Conservation (phyloP, 2,329 filamentous ascomycete genomes). For the Paraphoma chrysanthemicola region DNA sequence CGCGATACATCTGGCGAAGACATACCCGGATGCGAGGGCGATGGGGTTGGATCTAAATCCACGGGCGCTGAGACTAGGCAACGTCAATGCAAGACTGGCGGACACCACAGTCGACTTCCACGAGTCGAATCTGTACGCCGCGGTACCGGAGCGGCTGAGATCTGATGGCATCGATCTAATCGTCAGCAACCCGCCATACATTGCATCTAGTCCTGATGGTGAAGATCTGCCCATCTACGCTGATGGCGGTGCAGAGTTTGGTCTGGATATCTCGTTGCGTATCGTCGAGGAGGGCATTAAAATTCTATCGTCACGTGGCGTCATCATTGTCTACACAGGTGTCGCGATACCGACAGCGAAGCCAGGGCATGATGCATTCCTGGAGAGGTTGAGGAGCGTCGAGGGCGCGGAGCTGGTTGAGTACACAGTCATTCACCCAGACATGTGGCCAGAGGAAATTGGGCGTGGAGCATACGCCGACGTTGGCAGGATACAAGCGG, state of each 20-base stretch:
- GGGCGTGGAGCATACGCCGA: slow-evolving; percentile 28
- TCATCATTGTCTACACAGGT: slow-evolving; percentile 31
- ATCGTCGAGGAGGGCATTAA: slow-evolving; percentile 29
- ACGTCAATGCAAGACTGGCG: slow-evolving; percentile 24
- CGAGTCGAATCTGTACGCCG: slow-evolving; percentile 28
- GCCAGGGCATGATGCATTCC: slow-evolving; percentile 24
- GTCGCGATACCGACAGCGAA: slow-evolving; percentile 25
- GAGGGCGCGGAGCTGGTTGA: slow-evolving; percentile 17
- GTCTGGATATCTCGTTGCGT: slow-evolving; percentile 25
- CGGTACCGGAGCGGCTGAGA: slow-evolving; percentile 12
- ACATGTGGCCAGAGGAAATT: slow-evolving; percentile 36
- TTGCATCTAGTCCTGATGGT: slow-evolving; percentile 26
- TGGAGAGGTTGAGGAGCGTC: slow-evolving; percentile 21
- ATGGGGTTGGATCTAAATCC: slow-evolving; percentile 30
- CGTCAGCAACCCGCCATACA: slow-evolving; percentile 34
- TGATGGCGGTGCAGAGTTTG: slow-evolving; percentile 31
- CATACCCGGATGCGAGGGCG: slow-evolving; percentile 21
- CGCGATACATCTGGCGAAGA: slow-evolving; percentile 30
- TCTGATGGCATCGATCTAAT: slow-evolving; percentile 24
- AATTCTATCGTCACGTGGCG: slow-evolving; percentile 17
- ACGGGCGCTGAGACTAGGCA: slow-evolving; percentile 21
- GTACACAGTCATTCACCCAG: slow-evolving; percentile 30
- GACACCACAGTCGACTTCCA: slow-evolving; percentile 16
- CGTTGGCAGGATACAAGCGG: slow-evolving; percentile 32
- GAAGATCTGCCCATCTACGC: slow-evolving; percentile 31